These are phyloP conservation scores for Malus domestica DNA, from an alignment of 306 rosid genomes.

Conservation along the genomic window ASM211411v1 NC_041803.1:23289501-23290000, in stretches of 20 bases:
- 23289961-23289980: too few relatives aligned
- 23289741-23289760: too few relatives aligned
- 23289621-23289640: conserved; percentile 22
- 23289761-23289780: too few relatives aligned
- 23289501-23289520: conserved; percentile 21
- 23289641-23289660: conserved; percentile 18
- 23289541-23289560: conserved; percentile 23
- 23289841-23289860: too few relatives aligned
- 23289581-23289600: conserved; percentile 24
- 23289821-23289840: too few relatives aligned
- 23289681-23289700: conserved; percentile 30
- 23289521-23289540: conserved; percentile 18
- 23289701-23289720: conserved; percentile 31
- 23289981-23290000: too few relatives aligned
- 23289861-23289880: too few relatives aligned
- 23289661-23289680: conserved; percentile 4
- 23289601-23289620: conserved; percentile 3
- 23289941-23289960: too few relatives aligned
- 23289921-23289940: too few relatives aligned
- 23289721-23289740: conserved; percentile 23
- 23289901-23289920: too few relatives aligned
- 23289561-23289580: conserved; percentile 25
- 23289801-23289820: neutral
- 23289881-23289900: too few relatives aligned
- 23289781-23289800: too few relatives aligned